These are phyloP conservation scores for Suillus americanus DNA, from an alignment of 768 basidiomycete genomes.

Conservation along the genomic window DNA sequence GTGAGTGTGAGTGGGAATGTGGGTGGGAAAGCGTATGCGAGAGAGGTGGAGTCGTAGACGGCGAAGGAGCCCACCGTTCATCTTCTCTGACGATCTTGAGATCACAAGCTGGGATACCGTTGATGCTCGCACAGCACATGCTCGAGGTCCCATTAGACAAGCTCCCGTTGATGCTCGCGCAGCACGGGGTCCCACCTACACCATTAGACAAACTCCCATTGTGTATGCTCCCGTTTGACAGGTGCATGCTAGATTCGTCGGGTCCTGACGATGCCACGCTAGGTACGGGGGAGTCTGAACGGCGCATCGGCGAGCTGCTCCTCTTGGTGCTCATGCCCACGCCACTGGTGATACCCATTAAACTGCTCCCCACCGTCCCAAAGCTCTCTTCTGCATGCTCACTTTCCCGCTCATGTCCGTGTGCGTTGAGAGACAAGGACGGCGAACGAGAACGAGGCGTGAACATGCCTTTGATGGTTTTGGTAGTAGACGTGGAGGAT, in stretches of 20 bases:
- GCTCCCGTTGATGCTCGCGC: slow-evolving; percentile 2
- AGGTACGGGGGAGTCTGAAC: slow-evolving; percentile 6
- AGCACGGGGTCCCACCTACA: background rate
- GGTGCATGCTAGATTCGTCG: background rate
- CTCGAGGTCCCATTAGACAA: background rate
- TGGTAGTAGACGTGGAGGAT: slow-evolving; percentile 36
- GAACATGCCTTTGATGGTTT: slow-evolving; percentile 62
- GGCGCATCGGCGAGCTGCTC: background rate
- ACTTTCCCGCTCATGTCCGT: slow-evolving; percentile 19
- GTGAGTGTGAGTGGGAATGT: slow-evolving; percentile 31
- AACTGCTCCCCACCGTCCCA: slow-evolving; percentile 50
- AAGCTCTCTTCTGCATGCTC: slow-evolving; percentile 54
- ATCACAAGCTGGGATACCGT: slow-evolving; percentile 27
- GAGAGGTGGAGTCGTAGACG: slow-evolving; percentile 26
- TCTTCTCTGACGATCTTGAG: slow-evolving; percentile 40
- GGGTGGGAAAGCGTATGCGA: slow-evolving; percentile 16
- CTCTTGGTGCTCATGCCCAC: background rate
- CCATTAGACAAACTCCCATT: background rate
- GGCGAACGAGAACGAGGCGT: slow-evolving; percentile 50
- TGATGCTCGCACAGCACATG: background rate
- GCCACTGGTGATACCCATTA: slow-evolving; percentile 20
- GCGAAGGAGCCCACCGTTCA: slow-evolving; percentile 18
- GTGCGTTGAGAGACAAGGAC: slow-evolving; percentile 33
- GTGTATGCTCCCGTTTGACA: background rate
- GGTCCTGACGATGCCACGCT: slow-evolving; percentile 4